Conservation (phyloP, 306 rosid genomes). For the Pachyrhizus erosus region DNA sequence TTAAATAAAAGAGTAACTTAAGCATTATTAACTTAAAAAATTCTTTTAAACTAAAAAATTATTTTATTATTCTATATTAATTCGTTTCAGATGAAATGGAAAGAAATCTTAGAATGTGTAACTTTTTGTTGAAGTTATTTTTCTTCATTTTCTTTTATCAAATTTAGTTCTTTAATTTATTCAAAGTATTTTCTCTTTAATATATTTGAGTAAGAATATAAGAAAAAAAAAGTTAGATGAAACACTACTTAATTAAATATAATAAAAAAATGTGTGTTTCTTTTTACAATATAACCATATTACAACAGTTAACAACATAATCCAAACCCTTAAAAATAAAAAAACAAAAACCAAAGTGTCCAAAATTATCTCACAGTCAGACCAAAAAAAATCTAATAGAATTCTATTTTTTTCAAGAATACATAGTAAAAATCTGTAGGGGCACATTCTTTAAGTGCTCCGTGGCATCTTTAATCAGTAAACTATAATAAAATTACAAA, state of each 20-base stretch:
- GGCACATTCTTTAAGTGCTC: conserved; percentile 10
- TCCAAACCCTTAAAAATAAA: not conserved
- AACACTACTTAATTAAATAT: not conserved
- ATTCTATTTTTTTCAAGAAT: not conserved
- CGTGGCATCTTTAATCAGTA: not conserved
- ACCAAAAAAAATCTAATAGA: not conserved
- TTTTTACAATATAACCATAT: not conserved
- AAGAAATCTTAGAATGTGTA: not conserved
- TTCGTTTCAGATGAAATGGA: not conserved
- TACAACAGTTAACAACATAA: not conserved
- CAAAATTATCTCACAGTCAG: not conserved
- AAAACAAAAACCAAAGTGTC: not conserved
- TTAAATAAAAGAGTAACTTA: no score
- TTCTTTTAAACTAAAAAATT: no score
- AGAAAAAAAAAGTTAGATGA: not conserved
- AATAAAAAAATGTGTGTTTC: not conserved
- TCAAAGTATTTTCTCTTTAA: not conserved
- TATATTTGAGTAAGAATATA: not conserved
- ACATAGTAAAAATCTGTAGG: conserved; percentile 18
- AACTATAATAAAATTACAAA: conserved; percentile 48
- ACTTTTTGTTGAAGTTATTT: not conserved
- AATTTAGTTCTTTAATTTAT: not conserved
- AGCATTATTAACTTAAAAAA: no score
- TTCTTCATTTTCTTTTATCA: not conserved
- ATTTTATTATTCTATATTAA: no score